These are phyloP conservation scores for Ganoderma boninense DNA, from an alignment of 1,284 basidiomycete genomes.

Conservation along the genomic window DNA sequence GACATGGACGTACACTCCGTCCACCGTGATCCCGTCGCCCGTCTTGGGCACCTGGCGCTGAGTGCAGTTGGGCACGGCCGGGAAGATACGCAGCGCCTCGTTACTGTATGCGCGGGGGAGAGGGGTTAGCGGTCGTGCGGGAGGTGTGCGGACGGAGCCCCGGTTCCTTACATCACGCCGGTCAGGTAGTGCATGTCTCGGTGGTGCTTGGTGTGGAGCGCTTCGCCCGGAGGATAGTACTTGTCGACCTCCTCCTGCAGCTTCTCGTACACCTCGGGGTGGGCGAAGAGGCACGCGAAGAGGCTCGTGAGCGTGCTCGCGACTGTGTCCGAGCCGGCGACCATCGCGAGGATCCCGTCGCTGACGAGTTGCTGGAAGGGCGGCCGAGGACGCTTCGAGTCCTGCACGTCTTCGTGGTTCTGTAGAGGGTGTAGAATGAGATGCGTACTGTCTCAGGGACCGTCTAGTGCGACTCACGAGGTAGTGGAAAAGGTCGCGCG, in stretches of 20 bases:
- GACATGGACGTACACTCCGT: slow-evolving; percentile 36
- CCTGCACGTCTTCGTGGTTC: slow-evolving; percentile 34
- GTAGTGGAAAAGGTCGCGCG: neutral
- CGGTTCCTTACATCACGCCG: slow-evolving; percentile 40
- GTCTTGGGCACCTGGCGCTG: slow-evolving; percentile 50
- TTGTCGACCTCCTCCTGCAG: slow-evolving; percentile 40
- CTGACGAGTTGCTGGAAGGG: slow-evolving; percentile 26
- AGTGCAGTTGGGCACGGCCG: slow-evolving; percentile 60
- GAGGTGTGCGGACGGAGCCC: neutral
- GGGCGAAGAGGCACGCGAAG: slow-evolving; percentile 34
- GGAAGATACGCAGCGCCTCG: slow-evolving; percentile 63
- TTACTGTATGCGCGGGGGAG: slow-evolving; percentile 49
- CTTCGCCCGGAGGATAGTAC: slow-evolving; percentile 38
- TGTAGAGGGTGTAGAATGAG: slow-evolving; percentile 2
- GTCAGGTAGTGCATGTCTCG: slow-evolving; percentile 42
- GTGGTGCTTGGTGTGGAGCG: slow-evolving; percentile 36
- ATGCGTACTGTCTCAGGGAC: no score
- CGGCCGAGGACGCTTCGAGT: slow-evolving; percentile 15
- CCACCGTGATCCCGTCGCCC: slow-evolving; percentile 33
- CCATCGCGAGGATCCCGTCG: slow-evolving; percentile 32
- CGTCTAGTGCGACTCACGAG: neutral
- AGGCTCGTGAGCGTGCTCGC: slow-evolving; percentile 32
- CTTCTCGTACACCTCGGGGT: slow-evolving; percentile 32
- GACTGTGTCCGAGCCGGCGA: slow-evolving; percentile 45
- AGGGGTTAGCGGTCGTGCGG: neutral